A percentile compares a stretch with the other conserved stretches of the same genome.
Conservation (phyloP, 345 rosid genomes). For the Cardiospermum halicacabum region DNA sequence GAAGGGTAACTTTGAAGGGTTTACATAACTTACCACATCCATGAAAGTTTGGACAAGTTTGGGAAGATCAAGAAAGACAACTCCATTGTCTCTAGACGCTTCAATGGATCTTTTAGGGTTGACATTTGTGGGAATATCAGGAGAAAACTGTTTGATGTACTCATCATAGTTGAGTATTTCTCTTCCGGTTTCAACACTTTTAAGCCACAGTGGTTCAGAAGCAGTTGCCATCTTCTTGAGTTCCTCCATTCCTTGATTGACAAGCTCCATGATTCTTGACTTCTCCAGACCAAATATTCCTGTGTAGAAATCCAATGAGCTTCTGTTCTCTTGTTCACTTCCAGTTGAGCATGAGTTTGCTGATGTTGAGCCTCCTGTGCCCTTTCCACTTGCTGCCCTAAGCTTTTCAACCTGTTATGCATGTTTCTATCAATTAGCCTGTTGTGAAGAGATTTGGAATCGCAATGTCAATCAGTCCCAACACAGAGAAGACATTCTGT, state of each 20-base stretch:
- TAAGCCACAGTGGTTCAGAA: constrained; percentile 75
- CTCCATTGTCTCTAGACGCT: constrained; percentile 79
- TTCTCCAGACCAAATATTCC: constrained; percentile 81
- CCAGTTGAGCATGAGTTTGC: constrained; percentile 55
- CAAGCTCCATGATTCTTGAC: constrained; percentile 64
- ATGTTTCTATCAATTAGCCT: background rate
- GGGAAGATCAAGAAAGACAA: constrained; percentile 79
- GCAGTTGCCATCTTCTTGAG: constrained; percentile 77
- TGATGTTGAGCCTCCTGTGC: constrained; percentile 42
- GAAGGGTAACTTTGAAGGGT: too few relatives aligned
- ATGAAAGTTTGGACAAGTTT: constrained; percentile 74
- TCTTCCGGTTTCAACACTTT: constrained; percentile 87
- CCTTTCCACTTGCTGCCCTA: constrained; percentile 55
- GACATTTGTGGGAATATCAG: constrained; percentile 33
- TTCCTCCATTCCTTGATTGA: constrained; percentile 76
- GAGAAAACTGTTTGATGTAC: constrained; percentile 67
- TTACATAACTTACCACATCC: constrained; percentile 91
- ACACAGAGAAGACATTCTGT: too few relatives aligned
- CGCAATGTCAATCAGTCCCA: too few relatives aligned
- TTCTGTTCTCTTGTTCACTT: constrained; percentile 55
- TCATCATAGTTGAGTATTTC: constrained; percentile 95
- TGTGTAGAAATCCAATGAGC: constrained; percentile 72
- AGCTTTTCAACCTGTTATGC: constrained; percentile 66
- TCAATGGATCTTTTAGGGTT: constrained; percentile 64
- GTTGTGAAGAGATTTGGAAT: background rate